Percentiles rank a stretch among this genome's conserved stretches.
Evolutionary conservation across 2,329 filamentous ascomycete species (phyloP).

Genomic region (Exophiala spinifera): DNA sequence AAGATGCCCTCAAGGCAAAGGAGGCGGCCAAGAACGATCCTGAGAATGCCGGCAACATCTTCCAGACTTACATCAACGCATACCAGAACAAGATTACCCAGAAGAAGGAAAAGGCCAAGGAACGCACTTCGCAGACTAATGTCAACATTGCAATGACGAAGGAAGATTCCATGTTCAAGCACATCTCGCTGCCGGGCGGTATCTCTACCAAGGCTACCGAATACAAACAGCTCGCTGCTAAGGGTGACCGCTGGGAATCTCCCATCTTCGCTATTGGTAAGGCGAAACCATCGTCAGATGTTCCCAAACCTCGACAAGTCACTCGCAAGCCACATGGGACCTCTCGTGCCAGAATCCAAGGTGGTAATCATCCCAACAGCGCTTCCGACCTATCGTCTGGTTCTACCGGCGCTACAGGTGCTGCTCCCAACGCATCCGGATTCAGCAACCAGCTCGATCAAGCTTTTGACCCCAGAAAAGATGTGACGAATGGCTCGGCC

Average conservation of each 20-base stretch:
- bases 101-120: conserved; percentile 73
- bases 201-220: conserved; percentile 92
- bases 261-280: conserved; percentile 86
- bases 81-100: conserved; percentile 70
- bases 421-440: conserved; percentile 6
- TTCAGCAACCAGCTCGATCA: conserved; percentile 47
- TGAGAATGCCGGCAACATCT: conserved; percentile 74
- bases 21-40: conserved; percentile 66
- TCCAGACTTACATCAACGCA: conserved; percentile 76
- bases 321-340: conserved; percentile 58
- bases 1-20: conserved; percentile 72
- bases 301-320: conserved; percentile 59
- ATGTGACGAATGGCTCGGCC: conserved; percentile 10
- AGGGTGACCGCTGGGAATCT: conserved; percentile 92
- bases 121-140: conserved; percentile 61
- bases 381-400: conserved; percentile 3
- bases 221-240: conserved; percentile 80
- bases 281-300: conserved; percentile 67
- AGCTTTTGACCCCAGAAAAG: conserved; percentile 34
- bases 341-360: conserved; percentile 36
- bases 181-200: conserved; percentile 79
- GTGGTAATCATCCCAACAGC: conserved; percentile 27
- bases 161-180: conserved; percentile 87
- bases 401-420: conserved; percentile 12
- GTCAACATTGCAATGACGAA: conserved; percentile 82